phyloP scores from a whole-genome alignment of 2,329 filamentous ascomycete genomes.

The Mycosphaerella arachidis region DNA sequence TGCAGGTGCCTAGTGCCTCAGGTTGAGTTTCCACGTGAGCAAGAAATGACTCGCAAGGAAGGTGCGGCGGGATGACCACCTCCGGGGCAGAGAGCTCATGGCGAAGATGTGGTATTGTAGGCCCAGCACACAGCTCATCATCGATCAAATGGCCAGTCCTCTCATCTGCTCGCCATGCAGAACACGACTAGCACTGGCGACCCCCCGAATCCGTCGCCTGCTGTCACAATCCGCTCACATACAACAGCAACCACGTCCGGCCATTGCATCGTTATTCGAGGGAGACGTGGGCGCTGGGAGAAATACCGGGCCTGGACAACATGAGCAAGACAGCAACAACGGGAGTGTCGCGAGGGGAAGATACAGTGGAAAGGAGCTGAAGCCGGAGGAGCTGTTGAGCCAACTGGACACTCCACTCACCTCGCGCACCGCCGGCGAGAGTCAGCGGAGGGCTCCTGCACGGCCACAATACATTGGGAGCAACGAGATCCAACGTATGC shows the following conservation, averaged over 20 bases:
- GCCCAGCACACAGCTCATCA: background rate
- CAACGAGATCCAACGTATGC: background rate
- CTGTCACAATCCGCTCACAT: background rate
- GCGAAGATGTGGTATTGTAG: background rate
- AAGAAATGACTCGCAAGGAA: background rate
- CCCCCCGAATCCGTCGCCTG: background rate
- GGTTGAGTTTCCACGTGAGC: background rate
- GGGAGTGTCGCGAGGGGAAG: slow-evolving; percentile 8
- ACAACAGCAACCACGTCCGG: background rate
- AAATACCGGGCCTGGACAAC: background rate
- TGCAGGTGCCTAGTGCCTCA: no score
- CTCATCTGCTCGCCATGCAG: slow-evolving; percentile 8
- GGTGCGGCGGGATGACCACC: background rate
- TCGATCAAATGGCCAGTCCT: slow-evolving; percentile 1
- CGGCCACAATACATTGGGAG: background rate
- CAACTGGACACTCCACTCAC: slow-evolving; percentile 8
- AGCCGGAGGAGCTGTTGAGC: slow-evolving; percentile 20
- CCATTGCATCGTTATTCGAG: background rate
- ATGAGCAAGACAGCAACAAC: background rate
- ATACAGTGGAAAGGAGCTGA: slow-evolving; percentile 20
- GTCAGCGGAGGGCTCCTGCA: background rate
- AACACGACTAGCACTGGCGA: background rate
- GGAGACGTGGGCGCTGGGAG: background rate
- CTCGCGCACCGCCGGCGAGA: background rate
- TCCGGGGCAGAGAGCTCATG: background rate